Percentiles rank a stretch among this genome's conserved stretches.
These are phyloP conservation scores for Amphirosellinia nigrospora DNA, from an alignment of 495 filamentous ascomycete genomes.

Conservation along the genomic window DNA sequence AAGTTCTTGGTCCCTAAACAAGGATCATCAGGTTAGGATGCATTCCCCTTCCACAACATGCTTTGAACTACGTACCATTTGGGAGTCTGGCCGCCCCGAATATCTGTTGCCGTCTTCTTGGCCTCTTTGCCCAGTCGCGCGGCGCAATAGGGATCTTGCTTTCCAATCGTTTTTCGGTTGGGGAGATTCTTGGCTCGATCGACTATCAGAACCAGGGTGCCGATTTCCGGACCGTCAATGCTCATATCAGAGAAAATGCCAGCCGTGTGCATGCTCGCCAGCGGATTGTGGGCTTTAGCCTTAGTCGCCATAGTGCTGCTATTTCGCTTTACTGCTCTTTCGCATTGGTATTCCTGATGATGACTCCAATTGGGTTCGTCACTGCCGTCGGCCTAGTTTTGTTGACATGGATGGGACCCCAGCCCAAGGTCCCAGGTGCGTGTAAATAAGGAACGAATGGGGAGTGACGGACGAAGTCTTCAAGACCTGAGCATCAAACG, in stretches of 20 bases:
- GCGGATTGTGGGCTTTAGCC: constrained; percentile 44
- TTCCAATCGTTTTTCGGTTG: constrained; percentile 94
- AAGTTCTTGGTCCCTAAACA: constrained; percentile 89
- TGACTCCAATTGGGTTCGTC: not conserved
- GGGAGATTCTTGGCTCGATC: constrained; percentile 96
- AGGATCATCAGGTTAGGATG: constrained; percentile 16
- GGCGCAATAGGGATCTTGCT: constrained; percentile 97
- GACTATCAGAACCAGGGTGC: constrained; percentile 88
- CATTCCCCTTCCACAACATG: not conserved
- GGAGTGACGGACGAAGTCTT: not conserved
- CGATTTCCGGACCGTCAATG: constrained; percentile 92
- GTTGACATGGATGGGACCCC: constrained; percentile 4
- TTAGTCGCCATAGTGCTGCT: constrained; percentile 51
- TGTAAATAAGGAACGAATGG: not conserved
- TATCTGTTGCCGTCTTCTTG: constrained; percentile 95
- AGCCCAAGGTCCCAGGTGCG: not conserved
- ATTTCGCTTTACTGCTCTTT: not conserved
- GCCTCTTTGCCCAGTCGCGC: constrained; percentile 94
- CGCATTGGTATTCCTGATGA: not conserved
- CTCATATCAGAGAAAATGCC: constrained; percentile 97
- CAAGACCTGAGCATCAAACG: not conserved
- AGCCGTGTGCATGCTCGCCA: constrained; percentile 73
- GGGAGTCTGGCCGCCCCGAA: constrained; percentile 92
- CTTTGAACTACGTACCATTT: constrained; percentile 71
- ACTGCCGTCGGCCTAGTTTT: not conserved